These are phyloP conservation scores for Vaccinium darrowii DNA, from an alignment of 148 eudicot species.

Conservation along the genomic window DNA sequence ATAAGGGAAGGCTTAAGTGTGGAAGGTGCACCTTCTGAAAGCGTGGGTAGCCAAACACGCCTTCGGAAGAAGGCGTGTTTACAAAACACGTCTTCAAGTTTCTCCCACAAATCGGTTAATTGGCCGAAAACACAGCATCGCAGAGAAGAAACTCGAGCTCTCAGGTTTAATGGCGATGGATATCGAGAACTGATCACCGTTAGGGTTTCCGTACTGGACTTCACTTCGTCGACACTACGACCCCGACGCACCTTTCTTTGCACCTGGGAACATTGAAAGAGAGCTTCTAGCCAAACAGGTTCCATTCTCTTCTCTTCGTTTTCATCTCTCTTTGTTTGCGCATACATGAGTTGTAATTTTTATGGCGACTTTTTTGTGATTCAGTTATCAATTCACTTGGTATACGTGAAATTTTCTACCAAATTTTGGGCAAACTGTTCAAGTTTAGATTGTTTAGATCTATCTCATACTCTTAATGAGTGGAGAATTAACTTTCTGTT, in stretches of 20 bases:
- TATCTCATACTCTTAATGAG: no score
- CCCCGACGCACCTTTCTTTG: constrained; percentile 74
- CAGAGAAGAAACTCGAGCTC: background rate
- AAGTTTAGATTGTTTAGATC: background rate
- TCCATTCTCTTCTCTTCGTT: background rate
- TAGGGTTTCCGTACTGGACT: constrained; percentile 56
- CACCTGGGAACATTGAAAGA: constrained; percentile 72
- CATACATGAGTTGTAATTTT: background rate
- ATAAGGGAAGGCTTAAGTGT: no score
- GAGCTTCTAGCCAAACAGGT: constrained; percentile 95
- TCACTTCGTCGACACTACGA: constrained; percentile 51
- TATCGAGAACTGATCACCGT: constrained; percentile 20
- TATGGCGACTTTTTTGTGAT: background rate
- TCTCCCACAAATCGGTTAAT: no score
- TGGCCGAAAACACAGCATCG: background rate
- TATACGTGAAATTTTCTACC: background rate
- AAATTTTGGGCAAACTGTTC: no score
- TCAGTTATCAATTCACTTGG: background rate
- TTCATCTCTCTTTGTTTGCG: background rate
- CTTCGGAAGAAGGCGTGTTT: no score
- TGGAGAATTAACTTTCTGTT: no score
- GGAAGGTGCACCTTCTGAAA: no score
- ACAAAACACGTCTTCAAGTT: no score
- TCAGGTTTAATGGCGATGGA: constrained; percentile 44
- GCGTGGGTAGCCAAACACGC: no score